phyloP scores from a whole-genome alignment of 148 eudicot genomes.

The Limonium bicolor region DNA sequence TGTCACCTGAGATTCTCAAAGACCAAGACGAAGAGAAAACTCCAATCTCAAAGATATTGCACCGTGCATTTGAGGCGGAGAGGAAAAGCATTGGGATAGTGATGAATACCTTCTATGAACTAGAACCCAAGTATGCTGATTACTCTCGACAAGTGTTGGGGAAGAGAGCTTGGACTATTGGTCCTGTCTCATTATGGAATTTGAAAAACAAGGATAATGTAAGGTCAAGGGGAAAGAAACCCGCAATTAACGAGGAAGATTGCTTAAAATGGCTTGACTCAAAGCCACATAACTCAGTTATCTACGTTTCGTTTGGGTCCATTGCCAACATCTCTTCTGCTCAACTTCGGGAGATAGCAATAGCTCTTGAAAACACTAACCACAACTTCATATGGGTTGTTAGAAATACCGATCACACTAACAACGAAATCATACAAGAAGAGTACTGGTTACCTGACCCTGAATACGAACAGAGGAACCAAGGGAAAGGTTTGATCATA shows the following conservation, averaged over 20 bases:
- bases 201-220: no score
- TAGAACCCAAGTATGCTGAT: constrained; percentile 14
- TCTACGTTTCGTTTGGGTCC: constrained; percentile 12
- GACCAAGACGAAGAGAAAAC: no score
- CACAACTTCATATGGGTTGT: constrained; percentile 18
- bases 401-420: neutral
- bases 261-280: constrained; percentile 11
- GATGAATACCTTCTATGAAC: constrained; percentile 20
- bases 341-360: constrained; percentile 11
- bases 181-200: constrained; percentile 22
- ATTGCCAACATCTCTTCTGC: neutral
- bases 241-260: constrained; percentile 1
- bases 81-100: constrained; percentile 9
- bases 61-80: no score
- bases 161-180: constrained; percentile 17
- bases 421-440: neutral
- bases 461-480: constrained; percentile 13
- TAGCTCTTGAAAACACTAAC: constrained; percentile 9
- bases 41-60: no score
- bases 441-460: constrained; percentile 7
- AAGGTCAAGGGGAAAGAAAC: neutral
- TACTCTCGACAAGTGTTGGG: constrained; percentile 3
- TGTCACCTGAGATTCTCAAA: no score
- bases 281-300: constrained; percentile 12
- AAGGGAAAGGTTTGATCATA: constrained; percentile 16